Base-by-base conservation (phyloP, 306 rosid genomes). In the Mimosa bimucronata region DNA sequence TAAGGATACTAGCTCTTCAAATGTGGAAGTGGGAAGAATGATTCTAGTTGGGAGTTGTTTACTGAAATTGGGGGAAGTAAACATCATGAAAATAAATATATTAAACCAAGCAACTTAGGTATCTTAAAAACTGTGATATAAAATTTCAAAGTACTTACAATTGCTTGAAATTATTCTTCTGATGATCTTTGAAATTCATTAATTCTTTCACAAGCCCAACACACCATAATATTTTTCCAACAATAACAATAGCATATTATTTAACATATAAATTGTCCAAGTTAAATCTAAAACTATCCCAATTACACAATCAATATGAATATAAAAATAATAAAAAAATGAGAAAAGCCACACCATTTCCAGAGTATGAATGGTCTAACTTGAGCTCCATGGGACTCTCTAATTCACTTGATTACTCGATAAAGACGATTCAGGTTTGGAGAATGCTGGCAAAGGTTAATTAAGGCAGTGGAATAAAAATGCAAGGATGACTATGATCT, bases 401-500 rank as follows among this genome's bases (percentile, higher is more conserved):
- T 9, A n/a, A 9, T 55, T 21, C 61, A 21, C 13, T 21, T 8
- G 28, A 55, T 55, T 8, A 21, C 29, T 19, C 26, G 9, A 52
- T 52, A 0, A n/a, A 19, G 60, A 53, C n/a, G 25, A 19, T 53
- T 53, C 26, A 53, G 29, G 28, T 9, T 21, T 21, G 38, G 21
- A 29, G 11, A 62, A 62, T 62, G 42, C 9, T 38, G 72, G 72
- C 14, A 66, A 9, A 25, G 28, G n/a, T 25, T 42, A 48, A 23
- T 29, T 37, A 74, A 40, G 74, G 37, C 73, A 68, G 7, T 26
- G 19, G 7, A 71, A 62, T 45, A 38, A 67, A 66, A 45, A 53
- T 44, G 75, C 10, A 67, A 67, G 80, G 81, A 78, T 66, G 71
- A 23, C 28, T 44, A 11, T 16, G 21, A 50, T 50, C 57, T 50